Conservation (phyloP, 257 asterid genomes). For the Nicotiana paniculata region DNA sequence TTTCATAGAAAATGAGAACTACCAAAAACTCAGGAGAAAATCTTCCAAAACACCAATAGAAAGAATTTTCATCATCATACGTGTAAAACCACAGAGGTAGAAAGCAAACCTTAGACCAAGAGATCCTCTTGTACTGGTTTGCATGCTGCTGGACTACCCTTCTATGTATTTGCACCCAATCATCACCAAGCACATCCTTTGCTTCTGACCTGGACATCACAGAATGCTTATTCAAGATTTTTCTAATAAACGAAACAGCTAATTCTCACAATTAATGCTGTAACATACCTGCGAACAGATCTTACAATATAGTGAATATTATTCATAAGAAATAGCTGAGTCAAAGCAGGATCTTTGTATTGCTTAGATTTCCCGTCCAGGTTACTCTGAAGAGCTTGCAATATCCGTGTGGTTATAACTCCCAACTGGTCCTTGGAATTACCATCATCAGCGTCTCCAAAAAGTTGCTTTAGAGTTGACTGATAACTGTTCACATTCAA, state of each 20-base stretch:
- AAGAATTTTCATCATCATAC: neutral
- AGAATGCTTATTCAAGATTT: neutral
- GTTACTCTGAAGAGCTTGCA: slow-evolving; percentile 87
- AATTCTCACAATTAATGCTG: neutral
- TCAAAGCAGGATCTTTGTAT: slow-evolving; percentile 88
- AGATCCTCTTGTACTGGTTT: slow-evolving; percentile 88
- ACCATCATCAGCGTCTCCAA: slow-evolving; percentile 46
- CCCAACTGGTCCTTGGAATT: slow-evolving; percentile 62
- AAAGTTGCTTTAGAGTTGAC: slow-evolving; percentile 77
- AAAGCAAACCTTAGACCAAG: slow-evolving; percentile 83
- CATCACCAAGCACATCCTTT: slow-evolving; percentile 87
- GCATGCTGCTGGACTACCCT: slow-evolving; percentile 96
- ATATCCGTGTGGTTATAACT: slow-evolving; percentile 59
- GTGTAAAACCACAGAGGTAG: neutral
- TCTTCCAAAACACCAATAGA: neutral
- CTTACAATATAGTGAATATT: slow-evolving; percentile 90
- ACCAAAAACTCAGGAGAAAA: neutral
- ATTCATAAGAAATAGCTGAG: slow-evolving; percentile 90
- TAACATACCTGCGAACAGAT: slow-evolving; percentile 77
- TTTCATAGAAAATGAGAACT: neutral
- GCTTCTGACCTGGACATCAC: slow-evolving; percentile 77
- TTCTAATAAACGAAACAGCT: neutral
- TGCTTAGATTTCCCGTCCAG: slow-evolving; percentile 94
- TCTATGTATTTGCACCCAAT: slow-evolving; percentile 98
- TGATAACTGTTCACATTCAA: slow-evolving; percentile 54